Percentiles rank a stretch among this genome's conserved stretches.
These are phyloP conservation scores for Claviceps cyperi DNA, from an alignment of 2,329 filamentous ascomycete species.

Conservation along the genomic window DNA sequence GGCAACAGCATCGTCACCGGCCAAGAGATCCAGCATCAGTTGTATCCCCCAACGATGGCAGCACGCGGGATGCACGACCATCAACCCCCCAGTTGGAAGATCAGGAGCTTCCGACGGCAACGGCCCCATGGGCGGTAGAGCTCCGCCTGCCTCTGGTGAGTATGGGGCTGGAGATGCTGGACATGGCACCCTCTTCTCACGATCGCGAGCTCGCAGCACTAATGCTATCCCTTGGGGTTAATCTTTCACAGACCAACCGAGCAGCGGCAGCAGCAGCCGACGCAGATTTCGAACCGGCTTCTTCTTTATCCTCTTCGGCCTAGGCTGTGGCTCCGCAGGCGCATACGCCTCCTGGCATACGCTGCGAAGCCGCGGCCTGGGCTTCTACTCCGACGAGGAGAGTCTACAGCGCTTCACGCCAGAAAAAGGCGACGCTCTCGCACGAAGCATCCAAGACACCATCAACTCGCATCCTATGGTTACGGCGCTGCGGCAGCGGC, in stretches of 20 bases:
- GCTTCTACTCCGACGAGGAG: slow-evolving; percentile 48
- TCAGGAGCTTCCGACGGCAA: too few relatives aligned
- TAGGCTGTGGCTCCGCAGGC: slow-evolving; percentile 18
- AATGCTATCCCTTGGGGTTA: too few relatives aligned
- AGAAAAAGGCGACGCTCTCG: slow-evolving; percentile 30
- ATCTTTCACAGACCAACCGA: neutral
- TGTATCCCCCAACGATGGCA: neutral
- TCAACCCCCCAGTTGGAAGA: too few relatives aligned
- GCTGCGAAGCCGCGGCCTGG: slow-evolving; percentile 20
- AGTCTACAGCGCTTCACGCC: slow-evolving; percentile 52
- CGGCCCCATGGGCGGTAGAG: neutral
- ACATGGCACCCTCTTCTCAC: too few relatives aligned
- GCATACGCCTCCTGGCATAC: slow-evolving; percentile 22
- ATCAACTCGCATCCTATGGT: slow-evolving; percentile 68
- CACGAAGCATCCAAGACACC: slow-evolving; percentile 50
- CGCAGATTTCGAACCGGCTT: slow-evolving; percentile 10
- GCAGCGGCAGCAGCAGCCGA: neutral
- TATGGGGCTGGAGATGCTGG: neutral
- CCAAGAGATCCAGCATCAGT: neutral
- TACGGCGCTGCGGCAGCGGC: slow-evolving; percentile 48
- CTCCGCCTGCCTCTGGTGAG: neutral
- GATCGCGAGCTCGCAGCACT: too few relatives aligned
- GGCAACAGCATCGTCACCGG: neutral
- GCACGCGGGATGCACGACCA: neutral
- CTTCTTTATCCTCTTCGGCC: slow-evolving; percentile 15